Evolutionary conservation across 768 basidiomycete genomes (phyloP).

Genomic region (Hericium erinaceus): DNA sequence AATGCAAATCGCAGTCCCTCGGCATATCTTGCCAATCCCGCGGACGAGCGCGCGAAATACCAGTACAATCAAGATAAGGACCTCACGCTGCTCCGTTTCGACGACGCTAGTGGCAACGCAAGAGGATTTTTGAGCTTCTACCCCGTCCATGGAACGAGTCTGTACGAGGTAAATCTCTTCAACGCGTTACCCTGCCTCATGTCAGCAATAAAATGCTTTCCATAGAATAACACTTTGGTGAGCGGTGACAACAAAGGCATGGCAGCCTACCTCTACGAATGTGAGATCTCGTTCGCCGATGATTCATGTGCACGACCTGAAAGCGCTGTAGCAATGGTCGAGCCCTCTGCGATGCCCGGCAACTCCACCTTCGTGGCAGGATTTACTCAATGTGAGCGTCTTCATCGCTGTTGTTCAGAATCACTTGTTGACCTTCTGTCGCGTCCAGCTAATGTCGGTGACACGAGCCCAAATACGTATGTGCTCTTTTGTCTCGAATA

Average conservation of each 20-base stretch:
- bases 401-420: background rate
- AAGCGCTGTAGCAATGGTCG: slow-evolving; percentile 38
- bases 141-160: slow-evolving; percentile 70
- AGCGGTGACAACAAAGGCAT: slow-evolving; percentile 82
- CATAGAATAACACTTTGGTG: slow-evolving; percentile 73
- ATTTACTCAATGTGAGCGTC: slow-evolving; percentile 55
- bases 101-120: slow-evolving; percentile 46
- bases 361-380: slow-evolving; percentile 65
- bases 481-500: slow-evolving; percentile 17
- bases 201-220: background rate
- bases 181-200: background rate
- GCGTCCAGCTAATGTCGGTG: slow-evolving; percentile 63
- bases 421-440: slow-evolving; percentile 3
- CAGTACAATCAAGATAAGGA: slow-evolving; percentile 68
- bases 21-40: slow-evolving; percentile 70
- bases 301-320: background rate
- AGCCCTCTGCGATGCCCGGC: slow-evolving; percentile 60
- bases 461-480: slow-evolving; percentile 73
- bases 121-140: slow-evolving; percentile 69
- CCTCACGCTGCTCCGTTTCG: slow-evolving; percentile 57
- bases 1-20: slow-evolving; percentile 71
- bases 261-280: slow-evolving; percentile 74
- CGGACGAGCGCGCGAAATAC: slow-evolving; percentile 56
- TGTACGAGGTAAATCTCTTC: slow-evolving; percentile 48
- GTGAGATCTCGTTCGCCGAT: slow-evolving; percentile 25